Evolutionary conservation across 768 basidiomycete genomes (phyloP).

Genomic region (Collybiopsis luxurians): DNA sequence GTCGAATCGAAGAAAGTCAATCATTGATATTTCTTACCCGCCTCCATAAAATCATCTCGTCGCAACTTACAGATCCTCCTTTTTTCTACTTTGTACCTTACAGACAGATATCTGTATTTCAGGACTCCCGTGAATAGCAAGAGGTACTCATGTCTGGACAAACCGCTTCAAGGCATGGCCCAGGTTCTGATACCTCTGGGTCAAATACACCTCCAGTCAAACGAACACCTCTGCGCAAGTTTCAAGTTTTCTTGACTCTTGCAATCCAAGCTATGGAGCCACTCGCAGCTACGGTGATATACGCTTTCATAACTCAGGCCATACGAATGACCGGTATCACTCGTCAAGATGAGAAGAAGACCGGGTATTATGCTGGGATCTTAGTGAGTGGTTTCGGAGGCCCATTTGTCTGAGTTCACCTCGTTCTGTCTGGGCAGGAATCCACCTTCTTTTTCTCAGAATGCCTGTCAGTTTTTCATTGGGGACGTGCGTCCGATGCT

Average conservation of each 20-base stretch:
- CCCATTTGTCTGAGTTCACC: neutral
- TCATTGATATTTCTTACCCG: no score
- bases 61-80: no score
- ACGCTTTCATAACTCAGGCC: slow-evolving; percentile 45
- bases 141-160: no score
- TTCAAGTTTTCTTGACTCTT: slow-evolving; percentile 13
- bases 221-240: neutral
- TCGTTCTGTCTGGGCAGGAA: slow-evolving; percentile 21
- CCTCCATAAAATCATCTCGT: no score
- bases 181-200: no score
- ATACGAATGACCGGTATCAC: slow-evolving; percentile 44
- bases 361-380: slow-evolving; percentile 47
- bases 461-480: slow-evolving; percentile 28
- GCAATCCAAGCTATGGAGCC: slow-evolving; percentile 18
- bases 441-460: slow-evolving; percentile 35
- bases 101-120: no score
- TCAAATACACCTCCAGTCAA: no score
- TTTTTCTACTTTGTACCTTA: no score
- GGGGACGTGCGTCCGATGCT: slow-evolving; percentile 33
- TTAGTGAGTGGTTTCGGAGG: slow-evolving; percentile 36
- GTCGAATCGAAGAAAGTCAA: no score
- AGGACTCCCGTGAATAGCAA: no score
- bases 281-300: slow-evolving; percentile 34
- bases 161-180: no score
- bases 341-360: slow-evolving; percentile 39